Evolutionary conservation across 768 basidiomycete species (phyloP).

Genomic region (Naganishia onofrii): DNA sequence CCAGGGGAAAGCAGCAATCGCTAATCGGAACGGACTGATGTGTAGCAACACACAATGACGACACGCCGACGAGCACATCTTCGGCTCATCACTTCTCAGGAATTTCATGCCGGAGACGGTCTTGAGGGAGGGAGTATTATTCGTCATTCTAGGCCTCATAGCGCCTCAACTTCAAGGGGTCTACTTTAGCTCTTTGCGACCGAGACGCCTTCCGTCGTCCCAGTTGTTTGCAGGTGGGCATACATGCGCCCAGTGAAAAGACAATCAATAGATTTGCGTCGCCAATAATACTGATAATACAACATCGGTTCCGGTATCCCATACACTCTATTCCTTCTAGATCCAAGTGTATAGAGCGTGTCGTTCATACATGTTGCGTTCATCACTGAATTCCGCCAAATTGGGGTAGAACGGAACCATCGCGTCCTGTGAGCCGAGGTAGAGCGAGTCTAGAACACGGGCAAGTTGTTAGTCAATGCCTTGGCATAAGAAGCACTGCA

Average conservation of each 20-base stretch:
- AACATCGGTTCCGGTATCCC: not conserved
- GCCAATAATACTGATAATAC: not conserved
- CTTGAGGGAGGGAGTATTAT: too few relatives aligned
- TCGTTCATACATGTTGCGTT: slow-evolving; percentile 82
- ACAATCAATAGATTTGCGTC: not conserved
- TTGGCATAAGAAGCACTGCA: not conserved
- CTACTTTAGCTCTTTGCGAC: too few relatives aligned
- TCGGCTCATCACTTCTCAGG: too few relatives aligned
- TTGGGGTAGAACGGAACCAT: slow-evolving; percentile 95
- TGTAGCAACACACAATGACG: too few relatives aligned
- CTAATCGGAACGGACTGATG: too few relatives aligned
- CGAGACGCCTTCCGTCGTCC: too few relatives aligned
- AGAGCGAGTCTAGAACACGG: slow-evolving; percentile 56
- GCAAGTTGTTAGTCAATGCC: slow-evolving; percentile 31
- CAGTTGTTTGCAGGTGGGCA: too few relatives aligned
- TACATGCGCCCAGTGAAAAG: not conserved
- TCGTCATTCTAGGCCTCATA: too few relatives aligned
- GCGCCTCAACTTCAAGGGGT: too few relatives aligned
- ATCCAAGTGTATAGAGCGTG: slow-evolving; percentile 82
- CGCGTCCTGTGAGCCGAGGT: slow-evolving; percentile 84
- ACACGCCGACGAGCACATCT: too few relatives aligned
- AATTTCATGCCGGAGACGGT: too few relatives aligned
- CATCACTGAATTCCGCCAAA: slow-evolving; percentile 82
- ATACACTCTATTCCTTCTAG: slow-evolving; percentile 45
- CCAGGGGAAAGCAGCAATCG: too few relatives aligned